Evolutionary conservation across 2,329 filamentous ascomycete genomes (phyloP).

Genomic region (Chaetomium sp.): DNA sequence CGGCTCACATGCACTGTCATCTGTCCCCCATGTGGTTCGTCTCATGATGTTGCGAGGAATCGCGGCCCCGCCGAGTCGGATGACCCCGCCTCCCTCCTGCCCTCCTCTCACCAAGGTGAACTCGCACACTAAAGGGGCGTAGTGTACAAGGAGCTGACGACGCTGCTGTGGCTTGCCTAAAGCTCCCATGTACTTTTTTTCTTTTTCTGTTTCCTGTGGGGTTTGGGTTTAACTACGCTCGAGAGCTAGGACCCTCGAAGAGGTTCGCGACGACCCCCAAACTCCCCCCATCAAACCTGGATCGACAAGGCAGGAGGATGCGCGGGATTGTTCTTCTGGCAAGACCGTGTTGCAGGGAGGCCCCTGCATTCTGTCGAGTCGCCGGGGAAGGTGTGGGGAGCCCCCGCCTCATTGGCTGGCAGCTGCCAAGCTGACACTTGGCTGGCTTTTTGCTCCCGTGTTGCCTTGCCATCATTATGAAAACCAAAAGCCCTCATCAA

Average conservation of each 20-base stretch:
- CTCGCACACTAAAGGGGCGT: neutral
- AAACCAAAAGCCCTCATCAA: slow-evolving; percentile 10
- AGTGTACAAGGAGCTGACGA: neutral
- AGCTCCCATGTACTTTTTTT: too few species aligned
- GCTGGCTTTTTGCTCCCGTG: neutral
- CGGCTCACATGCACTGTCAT: neutral
- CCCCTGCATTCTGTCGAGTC: slow-evolving; percentile 7
- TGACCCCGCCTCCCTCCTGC: slow-evolving; percentile 12
- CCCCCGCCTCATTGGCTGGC: neutral
- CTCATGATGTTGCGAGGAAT: neutral
- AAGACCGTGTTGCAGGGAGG: slow-evolving; percentile 5
- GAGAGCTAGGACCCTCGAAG: neutral
- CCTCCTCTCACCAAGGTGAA: slow-evolving; percentile 2
- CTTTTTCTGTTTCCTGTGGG: neutral
- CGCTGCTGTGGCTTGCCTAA: neutral
- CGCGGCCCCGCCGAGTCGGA: neutral
- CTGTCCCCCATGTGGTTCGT: neutral
- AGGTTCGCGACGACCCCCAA: too few species aligned
- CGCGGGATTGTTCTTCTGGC: slow-evolving; percentile 16
- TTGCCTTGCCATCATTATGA: neutral
- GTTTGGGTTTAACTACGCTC: neutral
- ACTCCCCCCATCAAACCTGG: slow-evolving; percentile 3
- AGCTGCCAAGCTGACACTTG: slow-evolving; percentile 8
- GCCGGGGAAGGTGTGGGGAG: slow-evolving; percentile 10
- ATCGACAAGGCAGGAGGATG: slow-evolving; percentile 14